phyloP scores from a whole-genome alignment of 208 protist genomes.

The Herpetomonas muscarum region DNA sequence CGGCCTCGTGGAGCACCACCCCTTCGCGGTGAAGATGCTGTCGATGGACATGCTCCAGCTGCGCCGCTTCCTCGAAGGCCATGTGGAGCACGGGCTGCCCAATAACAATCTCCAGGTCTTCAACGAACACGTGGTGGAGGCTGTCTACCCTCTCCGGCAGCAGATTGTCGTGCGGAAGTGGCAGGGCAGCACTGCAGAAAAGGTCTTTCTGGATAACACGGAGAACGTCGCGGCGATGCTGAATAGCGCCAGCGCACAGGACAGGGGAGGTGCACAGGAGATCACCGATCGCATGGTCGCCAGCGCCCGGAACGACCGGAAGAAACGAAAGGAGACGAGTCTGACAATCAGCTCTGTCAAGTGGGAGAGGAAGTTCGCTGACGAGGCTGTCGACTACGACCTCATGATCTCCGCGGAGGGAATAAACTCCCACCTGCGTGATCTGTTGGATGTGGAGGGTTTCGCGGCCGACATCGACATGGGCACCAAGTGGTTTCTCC shows the following conservation, averaged over 20 bases:
- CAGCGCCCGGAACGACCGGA: conserved; percentile 8
- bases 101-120: conserved; percentile 71
- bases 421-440: conserved; percentile 68
- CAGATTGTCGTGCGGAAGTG: conserved; percentile 61
- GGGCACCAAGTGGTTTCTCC: conserved; percentile 68
- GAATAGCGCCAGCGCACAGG: neutral
- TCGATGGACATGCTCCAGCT: conserved; percentile 62
- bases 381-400: conserved; percentile 77
- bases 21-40: conserved; percentile 83
- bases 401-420: conserved; percentile 80
- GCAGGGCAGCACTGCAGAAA: conserved; percentile 28
- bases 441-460: conserved; percentile 83
- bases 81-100: conserved; percentile 36
- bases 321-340: conserved; percentile 42
- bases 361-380: conserved; percentile 68
- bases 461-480: conserved; percentile 74
- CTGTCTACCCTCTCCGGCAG: conserved; percentile 75
- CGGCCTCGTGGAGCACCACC: conserved; percentile 76
- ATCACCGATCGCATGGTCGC: conserved; percentile 11
- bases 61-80: conserved; percentile 52
- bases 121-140: conserved; percentile 71
- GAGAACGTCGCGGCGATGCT: neutral
- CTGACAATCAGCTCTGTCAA: conserved; percentile 65
- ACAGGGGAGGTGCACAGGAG: neutral
- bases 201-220: neutral